Conservation (phyloP, 768 basidiomycete species). For the Trametes cinnabarina region DNA sequence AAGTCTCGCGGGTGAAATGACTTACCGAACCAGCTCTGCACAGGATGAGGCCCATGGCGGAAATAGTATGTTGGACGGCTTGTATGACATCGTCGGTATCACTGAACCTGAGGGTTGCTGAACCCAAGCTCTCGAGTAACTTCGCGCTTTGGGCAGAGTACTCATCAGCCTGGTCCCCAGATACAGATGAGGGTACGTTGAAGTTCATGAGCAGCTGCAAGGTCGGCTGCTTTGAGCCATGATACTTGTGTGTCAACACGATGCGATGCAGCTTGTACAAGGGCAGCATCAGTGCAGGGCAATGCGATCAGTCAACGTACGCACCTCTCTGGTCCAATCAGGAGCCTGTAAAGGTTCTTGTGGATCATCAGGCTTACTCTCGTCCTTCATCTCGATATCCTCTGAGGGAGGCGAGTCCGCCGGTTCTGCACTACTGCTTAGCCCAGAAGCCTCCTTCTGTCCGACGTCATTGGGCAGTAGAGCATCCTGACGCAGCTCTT, state of each 20-base stretch:
- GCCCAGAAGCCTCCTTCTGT: conserved; percentile 22
- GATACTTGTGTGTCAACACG: conserved; percentile 54
- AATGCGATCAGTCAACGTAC: conserved; percentile 6
- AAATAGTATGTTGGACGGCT: conserved; percentile 14
- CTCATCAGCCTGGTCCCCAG: conserved; percentile 24
- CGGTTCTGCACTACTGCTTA: conserved; percentile 18
- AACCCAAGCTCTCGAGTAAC: conserved; percentile 48
- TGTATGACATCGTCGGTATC: conserved; percentile 17
- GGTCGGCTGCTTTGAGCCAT: conserved; percentile 40
- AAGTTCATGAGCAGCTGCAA: conserved; percentile 52
- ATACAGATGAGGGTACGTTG: conserved; percentile 25
- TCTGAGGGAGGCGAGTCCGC: conserved; percentile 6
- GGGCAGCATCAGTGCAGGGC: neutral
- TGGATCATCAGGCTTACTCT: conserved; percentile 17
- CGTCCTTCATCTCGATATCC: conserved; percentile 29
- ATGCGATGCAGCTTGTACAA: conserved; percentile 54
- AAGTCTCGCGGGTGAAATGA: conserved; percentile 35
- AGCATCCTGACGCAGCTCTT: neutral
- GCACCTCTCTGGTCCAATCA: conserved; percentile 58
- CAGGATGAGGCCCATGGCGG: conserved; percentile 25
- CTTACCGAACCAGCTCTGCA: conserved; percentile 17
- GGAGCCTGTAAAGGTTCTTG: conserved; percentile 32
- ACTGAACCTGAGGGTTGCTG: neutral
- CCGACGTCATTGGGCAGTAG: neutral
- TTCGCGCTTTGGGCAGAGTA: conserved; percentile 45